phyloP scores from a whole-genome alignment of 2,329 filamentous ascomycete genomes.

The Colletotrichum chlorophyti region DNA sequence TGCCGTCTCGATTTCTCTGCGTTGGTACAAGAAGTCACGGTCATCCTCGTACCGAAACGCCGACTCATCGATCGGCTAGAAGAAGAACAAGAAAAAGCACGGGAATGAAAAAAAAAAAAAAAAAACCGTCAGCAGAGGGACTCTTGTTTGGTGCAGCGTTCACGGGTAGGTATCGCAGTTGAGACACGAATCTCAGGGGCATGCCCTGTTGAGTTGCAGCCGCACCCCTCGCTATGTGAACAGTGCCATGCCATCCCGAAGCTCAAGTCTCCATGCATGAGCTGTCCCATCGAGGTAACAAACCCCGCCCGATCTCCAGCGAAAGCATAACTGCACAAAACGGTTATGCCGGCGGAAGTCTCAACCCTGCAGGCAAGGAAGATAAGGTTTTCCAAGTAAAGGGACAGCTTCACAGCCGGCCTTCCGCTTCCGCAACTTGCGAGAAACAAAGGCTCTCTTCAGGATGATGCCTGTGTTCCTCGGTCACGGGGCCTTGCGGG shows the following conservation, averaged over 20 bases:
- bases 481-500: conserved; percentile 18
- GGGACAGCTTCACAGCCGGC: conserved; percentile 20
- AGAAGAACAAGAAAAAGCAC: too few species aligned
- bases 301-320: conserved; percentile 5
- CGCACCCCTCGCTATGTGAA: conserved; percentile 20
- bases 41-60: conserved; percentile 18
- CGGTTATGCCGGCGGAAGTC: conserved; percentile 6
- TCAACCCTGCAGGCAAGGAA: conserved; percentile 13
- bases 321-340: conserved; percentile 19
- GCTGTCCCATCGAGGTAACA: conserved; percentile 7
- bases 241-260: conserved; percentile 23
- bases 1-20: conserved; percentile 19
- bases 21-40: conserved; percentile 2
- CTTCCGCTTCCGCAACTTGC: conserved; percentile 1
- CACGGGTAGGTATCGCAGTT: conserved; percentile 21
- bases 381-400: conserved; percentile 25
- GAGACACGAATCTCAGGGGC: conserved; percentile 20
- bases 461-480: conserved; percentile 8
- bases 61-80: conserved; percentile 18
- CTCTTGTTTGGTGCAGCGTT: too few species aligned
- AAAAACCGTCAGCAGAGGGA: conserved; percentile 5
- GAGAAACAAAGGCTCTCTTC: conserved; percentile 11
- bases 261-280: conserved; percentile 21
- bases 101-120: too few species aligned
- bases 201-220: conserved; percentile 14